Percentiles rank a stretch among this genome's conserved stretches.
phyloP scores from a whole-genome alignment of 2,329 filamentous ascomycete genomes.

The Neofusicoccum ribis region DNA sequence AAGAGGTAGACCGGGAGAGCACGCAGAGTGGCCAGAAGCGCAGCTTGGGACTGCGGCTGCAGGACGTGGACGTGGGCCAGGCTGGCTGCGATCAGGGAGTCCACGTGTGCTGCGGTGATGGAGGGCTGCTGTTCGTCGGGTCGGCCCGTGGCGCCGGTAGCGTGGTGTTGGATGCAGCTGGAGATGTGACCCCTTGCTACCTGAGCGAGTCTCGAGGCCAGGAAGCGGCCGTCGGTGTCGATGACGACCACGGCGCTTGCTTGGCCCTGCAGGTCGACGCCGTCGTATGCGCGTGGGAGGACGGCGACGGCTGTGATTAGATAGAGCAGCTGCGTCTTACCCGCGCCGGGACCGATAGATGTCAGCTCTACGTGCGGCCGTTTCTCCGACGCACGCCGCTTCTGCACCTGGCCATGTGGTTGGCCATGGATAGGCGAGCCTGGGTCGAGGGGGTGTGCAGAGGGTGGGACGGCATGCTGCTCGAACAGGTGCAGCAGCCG shows the following conservation, averaged over 20 bases:
- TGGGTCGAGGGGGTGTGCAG: constrained; percentile 21
- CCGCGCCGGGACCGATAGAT: constrained; percentile 51
- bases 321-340: constrained; percentile 62
- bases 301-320: constrained; percentile 54
- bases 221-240: constrained; percentile 58
- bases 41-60: constrained; percentile 52
- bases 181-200: constrained; percentile 35
- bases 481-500: constrained; percentile 28
- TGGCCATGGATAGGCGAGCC: neutral
- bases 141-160: neutral
- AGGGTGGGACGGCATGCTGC: constrained; percentile 15
- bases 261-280: constrained; percentile 44
- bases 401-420: constrained; percentile 21
- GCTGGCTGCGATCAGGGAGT: constrained; percentile 36
- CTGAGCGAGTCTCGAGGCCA: constrained; percentile 47
- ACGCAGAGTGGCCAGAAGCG: constrained; percentile 52
- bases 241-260: constrained; percentile 55
- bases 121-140: neutral
- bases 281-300: constrained; percentile 43
- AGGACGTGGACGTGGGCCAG: constrained; percentile 61
- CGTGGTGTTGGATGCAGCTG: neutral
- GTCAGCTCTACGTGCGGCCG: constrained; percentile 55
- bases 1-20: constrained; percentile 54
- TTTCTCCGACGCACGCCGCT: neutral
- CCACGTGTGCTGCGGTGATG: constrained; percentile 19